A percentile compares a stretch with the other conserved stretches of the same genome.
Conservation (phyloP, 1,139 yeast species). For the Geotrichum aggregatum region DNA sequence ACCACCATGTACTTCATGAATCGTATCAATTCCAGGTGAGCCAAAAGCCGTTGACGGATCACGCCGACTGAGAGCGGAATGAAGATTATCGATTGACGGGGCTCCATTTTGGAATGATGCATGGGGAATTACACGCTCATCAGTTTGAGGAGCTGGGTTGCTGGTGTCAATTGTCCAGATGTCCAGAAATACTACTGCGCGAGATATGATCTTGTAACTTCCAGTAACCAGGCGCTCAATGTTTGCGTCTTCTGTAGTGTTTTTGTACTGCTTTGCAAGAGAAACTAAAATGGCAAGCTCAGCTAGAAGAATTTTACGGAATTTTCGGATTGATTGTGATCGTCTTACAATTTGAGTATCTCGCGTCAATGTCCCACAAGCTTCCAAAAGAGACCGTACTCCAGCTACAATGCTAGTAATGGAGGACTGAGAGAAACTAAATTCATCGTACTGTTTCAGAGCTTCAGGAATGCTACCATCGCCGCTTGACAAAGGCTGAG, state of each 20-base stretch:
- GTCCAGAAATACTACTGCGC: constrained; percentile 68
- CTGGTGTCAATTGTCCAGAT: constrained; percentile 51
- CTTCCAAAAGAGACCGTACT: constrained; percentile 66
- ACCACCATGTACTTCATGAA: constrained; percentile 13
- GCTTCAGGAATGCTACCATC: constrained; percentile 8
- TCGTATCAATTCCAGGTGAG: constrained; percentile 11
- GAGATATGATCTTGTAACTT: constrained; percentile 68
- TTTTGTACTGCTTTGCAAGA: constrained; percentile 78
- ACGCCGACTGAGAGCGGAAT: constrained; percentile 8
- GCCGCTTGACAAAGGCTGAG: constrained; percentile 27
- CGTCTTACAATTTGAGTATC: constrained; percentile 72
- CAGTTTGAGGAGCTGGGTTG: constrained; percentile 13
- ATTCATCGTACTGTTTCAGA: constrained; percentile 15
- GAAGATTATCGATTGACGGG: constrained; percentile 11
- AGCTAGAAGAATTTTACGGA: constrained; percentile 75
- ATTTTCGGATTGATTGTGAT: constrained; percentile 63
- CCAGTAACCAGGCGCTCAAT: constrained; percentile 68
- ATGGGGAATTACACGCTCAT: constrained; percentile 9
- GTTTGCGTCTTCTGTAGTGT: constrained; percentile 61
- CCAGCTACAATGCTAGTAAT: constrained; percentile 75
- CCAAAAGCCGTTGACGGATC: background rate
- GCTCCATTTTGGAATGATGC: constrained; percentile 11
- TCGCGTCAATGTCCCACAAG: constrained; percentile 80
- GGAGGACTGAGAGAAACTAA: constrained; percentile 39
- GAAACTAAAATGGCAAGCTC: constrained; percentile 89